Evolutionary conservation across 345 rosid species (phyloP).

Genomic region (Salix udensis): DNA sequence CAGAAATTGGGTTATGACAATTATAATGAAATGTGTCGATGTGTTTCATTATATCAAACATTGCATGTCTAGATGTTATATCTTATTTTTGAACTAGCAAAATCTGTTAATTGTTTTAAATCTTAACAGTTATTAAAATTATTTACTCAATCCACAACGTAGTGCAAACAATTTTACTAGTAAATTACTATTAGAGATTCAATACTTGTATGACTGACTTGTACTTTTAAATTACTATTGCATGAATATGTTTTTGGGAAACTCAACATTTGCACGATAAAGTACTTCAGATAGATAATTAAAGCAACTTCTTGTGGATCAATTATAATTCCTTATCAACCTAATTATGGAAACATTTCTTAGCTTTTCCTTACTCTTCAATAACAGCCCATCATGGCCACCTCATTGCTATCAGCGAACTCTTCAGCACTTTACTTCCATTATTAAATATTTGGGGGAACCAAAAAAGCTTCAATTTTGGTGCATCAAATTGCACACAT

Average conservation of each 20-base stretch:
- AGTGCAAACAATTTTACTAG: too few species aligned
- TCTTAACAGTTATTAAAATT: too few species aligned
- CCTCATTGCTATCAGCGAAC: not conserved
- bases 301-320: not conserved
- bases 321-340: not conserved
- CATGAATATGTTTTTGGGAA: too few species aligned
- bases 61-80: too few species aligned
- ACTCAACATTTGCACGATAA: not conserved
- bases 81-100: too few species aligned
- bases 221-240: too few species aligned
- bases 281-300: not conserved
- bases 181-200: too few species aligned
- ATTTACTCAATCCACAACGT: rapidly evolving
- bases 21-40: too few species aligned
- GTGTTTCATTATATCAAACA: too few species aligned
- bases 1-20: too few species aligned
- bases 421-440: not conserved
- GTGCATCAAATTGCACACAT: conserved; percentile 11
- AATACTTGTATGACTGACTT: too few species aligned
- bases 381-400: not conserved
- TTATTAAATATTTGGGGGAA: conserved; percentile 10
- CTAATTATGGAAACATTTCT: not conserved
- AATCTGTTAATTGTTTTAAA: too few species aligned
- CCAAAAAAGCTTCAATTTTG: conserved; percentile 12
- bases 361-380: not conserved